Base-by-base conservation (phyloP, 169 alveolate genomes). In the Cryptosporidium ryanae region DNA sequence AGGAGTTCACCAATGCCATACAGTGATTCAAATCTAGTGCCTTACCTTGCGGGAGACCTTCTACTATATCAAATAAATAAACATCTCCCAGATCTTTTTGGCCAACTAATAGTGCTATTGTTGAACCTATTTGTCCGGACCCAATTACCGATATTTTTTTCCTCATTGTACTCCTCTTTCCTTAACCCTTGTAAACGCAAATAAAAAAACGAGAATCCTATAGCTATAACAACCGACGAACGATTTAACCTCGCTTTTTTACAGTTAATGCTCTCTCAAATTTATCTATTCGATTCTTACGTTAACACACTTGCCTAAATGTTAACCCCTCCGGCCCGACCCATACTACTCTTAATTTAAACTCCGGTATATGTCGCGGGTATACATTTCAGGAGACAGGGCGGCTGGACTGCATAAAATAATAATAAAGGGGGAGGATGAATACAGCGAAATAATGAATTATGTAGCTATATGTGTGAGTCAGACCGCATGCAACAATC, bases 91-190 rank as follows among this genome's bases (percentile, higher is more conserved):
- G 91, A 43, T 92, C 93, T 82, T 92, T 92, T 65, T 90, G 89
- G 2, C 94, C 95, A n/a, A 92, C 54, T 25, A 94, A 66, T 48
- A 92, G 90, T 25, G 96, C 96, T 65, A 94, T 76, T 0, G 94
- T 91, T 18, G 95, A 94, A 38, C 96, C 96, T 18, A 94, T 94
- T 91, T 91, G 91, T 25, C 96, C 96, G 6, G 94, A 92, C 5
- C 96, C 96, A 21, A 92, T 87, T 7, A 94, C 90, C 0, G 94
- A 94, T 23, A 94, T 92, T 84, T 94, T 94, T 46, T 76, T 76
- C 46, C 49, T 76, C 68, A 59, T 76, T 21, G 2, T 59, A n/a
- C 34, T 21, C 29, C 23, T 48, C 57, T 54, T 54, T 54, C 6
- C 23, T 54, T 54, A 54, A 21, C 13, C 4, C 57, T 48, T 15